Evolutionary conservation across 1,284 basidiomycete species (phyloP), one percentile per base, ranked within the genome.

Genomic region (Pseudozyma sp.): DNA sequence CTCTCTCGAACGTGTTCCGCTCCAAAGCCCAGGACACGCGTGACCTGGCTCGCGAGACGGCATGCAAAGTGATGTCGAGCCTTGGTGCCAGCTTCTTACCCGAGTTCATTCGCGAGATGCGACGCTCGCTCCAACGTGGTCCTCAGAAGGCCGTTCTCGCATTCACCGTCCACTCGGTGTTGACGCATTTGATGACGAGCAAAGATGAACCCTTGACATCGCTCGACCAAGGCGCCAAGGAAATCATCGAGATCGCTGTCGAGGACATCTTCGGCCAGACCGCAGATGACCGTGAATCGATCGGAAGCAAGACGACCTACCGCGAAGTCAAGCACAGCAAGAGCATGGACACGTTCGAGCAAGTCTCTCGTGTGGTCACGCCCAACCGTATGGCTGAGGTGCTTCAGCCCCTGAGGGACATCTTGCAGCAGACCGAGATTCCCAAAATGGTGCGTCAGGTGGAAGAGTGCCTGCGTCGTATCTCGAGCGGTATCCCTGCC

Each of bases 261-360:
- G 96, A 98, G 81, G 96, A 98, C 61, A 89, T 98, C 57, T 98
- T 98, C 82, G 96, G 96, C 14, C 91, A 94, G 80, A 95, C 94
- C 0, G 93, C 92, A 11, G 93, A 94, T 84, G 94, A 98, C 81
- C 92, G 93, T 0, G 90, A 91, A 54, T 89, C 91, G 3, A 94
- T 96, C 77, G 95, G 92, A 31, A 97, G 95, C 90, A 94, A 92
- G 87, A 96, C 94, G 16, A 97, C 94, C 36, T 70, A 73, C 38
- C 68, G 75, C 43, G 83, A 85, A 61, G 70, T 85, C 47, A 70
- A 77, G 61, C 77, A 78, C 59, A 82, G 78, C 70, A 85, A 85
- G 75, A 84, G 83, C 52, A 63, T 84, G 53, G 83, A 85, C 59
- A 84, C 83, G 0, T 77, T 85, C 38, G 82, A 85, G 61, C 82